Percentiles rank a stretch among this genome's conserved stretches.
These are phyloP conservation scores for Colletotrichum abscissum DNA, from an alignment of 2,329 filamentous ascomycete species.

Conservation along the genomic window DNA sequence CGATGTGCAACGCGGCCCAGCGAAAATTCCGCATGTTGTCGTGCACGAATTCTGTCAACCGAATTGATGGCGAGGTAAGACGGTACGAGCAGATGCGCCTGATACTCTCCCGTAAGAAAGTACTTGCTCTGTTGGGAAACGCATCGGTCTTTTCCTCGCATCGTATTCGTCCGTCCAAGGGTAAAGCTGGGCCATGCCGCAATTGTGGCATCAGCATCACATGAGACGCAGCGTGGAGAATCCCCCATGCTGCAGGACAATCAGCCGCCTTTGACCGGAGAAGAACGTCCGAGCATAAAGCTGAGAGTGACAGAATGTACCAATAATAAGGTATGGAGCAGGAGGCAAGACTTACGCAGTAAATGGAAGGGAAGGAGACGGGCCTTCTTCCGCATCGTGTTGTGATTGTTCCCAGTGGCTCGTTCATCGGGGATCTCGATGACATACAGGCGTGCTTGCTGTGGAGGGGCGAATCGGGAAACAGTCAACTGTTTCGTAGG, in stretches of 20 bases:
- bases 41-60: slow-evolving; percentile 26
- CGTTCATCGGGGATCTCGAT: slow-evolving; percentile 32
- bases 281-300: slow-evolving; percentile 23
- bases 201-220: slow-evolving; percentile 20
- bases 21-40: slow-evolving; percentile 23
- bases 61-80: slow-evolving; percentile 1
- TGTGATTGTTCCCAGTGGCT: neutral
- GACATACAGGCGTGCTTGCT: slow-evolving; percentile 21
- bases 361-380: neutral
- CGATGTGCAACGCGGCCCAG: neutral
- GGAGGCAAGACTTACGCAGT: too few relatives aligned
- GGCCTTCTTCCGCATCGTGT: neutral
- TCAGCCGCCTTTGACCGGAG: slow-evolving; percentile 22
- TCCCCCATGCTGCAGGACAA: neutral
- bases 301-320: neutral
- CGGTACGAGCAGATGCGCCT: neutral
- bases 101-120: neutral
- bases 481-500: slow-evolving; percentile 22
- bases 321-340: neutral
- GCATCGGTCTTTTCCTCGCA: slow-evolving; percentile 25
- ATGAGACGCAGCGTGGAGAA: slow-evolving; percentile 18
- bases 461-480: slow-evolving; percentile 28
- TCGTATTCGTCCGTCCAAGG: slow-evolving; percentile 26
- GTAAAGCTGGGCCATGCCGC: neutral
- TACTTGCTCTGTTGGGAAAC: slow-evolving; percentile 27